A percentile compares a stretch with the other conserved stretches of the same genome.
Evolutionary conservation across 202 grass and related monocot species (phyloP).

Genomic region (Digitaria exilis): DNA sequence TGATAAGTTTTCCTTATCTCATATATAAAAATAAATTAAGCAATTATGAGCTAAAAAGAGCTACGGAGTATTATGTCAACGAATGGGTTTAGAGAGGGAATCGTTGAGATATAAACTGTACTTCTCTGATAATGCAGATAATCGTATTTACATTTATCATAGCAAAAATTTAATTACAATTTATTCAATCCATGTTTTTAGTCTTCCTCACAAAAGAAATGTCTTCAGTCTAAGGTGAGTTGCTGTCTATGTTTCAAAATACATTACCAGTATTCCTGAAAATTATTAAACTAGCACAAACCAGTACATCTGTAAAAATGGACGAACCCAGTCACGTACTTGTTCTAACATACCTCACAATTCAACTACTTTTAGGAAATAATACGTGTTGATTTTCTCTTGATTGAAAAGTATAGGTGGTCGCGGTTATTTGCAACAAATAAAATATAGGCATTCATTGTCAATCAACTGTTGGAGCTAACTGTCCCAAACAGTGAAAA

Average conservation of each 20-base stretch:
- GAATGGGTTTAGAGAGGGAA: neutral
- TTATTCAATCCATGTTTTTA: too few species aligned
- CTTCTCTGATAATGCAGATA: too few species aligned
- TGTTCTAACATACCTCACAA: neutral
- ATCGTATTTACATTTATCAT: too few species aligned
- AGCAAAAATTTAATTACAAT: too few species aligned
- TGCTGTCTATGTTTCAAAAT: neutral
- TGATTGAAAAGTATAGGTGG: neutral
- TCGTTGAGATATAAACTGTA: neutral
- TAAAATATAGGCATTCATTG: neutral
- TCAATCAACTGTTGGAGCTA: neutral
- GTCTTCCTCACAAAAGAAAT: too few species aligned
- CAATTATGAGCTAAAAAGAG: neutral
- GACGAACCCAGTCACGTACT: neutral
- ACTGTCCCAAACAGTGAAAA: neutral
- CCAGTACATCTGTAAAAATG: neutral
- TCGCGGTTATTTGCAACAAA: neutral
- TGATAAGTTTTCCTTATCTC: neutral
- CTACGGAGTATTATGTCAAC: neutral
- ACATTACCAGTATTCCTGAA: neutral
- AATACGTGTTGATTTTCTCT: neutral
- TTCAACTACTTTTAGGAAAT: neutral
- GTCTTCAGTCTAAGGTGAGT: neutral
- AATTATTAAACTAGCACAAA: neutral
- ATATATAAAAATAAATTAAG: neutral